These are phyloP conservation scores for Cladosporium sp. DNA, from an alignment of 2,329 filamentous ascomycete species.

Conservation along the genomic window DNA sequence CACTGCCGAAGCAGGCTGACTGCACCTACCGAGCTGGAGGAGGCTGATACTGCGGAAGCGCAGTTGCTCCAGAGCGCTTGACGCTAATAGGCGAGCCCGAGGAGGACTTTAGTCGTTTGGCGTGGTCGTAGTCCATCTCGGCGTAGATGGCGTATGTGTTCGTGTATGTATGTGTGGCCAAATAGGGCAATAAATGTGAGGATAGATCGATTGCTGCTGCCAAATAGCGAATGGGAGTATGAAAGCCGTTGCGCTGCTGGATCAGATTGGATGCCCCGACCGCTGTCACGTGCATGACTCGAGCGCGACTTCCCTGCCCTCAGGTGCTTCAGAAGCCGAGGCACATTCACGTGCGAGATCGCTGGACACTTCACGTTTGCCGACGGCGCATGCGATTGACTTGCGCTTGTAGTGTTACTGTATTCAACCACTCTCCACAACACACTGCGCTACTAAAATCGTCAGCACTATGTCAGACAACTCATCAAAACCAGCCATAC, in stretches of 20 bases:
- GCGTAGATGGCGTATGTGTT: constrained; percentile 1
- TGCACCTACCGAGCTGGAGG: constrained; percentile 22
- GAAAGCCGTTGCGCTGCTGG: neutral
- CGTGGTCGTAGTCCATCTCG: constrained; percentile 9
- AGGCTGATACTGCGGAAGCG: constrained; percentile 33
- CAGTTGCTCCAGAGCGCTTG: constrained; percentile 20
- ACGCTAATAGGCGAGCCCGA: constrained; percentile 29
- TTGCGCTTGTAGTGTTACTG: neutral
- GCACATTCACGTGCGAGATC: constrained; percentile 10
- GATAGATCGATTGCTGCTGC: constrained; percentile 1
- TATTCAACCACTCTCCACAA: neutral
- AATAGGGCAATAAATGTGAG: constrained; percentile 4
- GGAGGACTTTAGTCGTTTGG: constrained; percentile 33
- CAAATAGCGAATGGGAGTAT: constrained; percentile 11
- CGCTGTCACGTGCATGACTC: constrained; percentile 8
- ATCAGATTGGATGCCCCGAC: neutral
- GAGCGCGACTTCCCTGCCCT: neutral
- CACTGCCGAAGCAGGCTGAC: neutral
- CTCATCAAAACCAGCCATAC: constrained; percentile 28
- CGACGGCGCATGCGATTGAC: neutral
- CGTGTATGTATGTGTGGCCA: neutral
- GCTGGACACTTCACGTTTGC: constrained; percentile 14
- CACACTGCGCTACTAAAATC: neutral
- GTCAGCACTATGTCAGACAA: constrained; percentile 28
- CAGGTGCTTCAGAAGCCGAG: constrained; percentile 13